Evolutionary conservation across 108 stramenopile species (phyloP).

Genomic region (Fragilaria crotonensis): DNA sequence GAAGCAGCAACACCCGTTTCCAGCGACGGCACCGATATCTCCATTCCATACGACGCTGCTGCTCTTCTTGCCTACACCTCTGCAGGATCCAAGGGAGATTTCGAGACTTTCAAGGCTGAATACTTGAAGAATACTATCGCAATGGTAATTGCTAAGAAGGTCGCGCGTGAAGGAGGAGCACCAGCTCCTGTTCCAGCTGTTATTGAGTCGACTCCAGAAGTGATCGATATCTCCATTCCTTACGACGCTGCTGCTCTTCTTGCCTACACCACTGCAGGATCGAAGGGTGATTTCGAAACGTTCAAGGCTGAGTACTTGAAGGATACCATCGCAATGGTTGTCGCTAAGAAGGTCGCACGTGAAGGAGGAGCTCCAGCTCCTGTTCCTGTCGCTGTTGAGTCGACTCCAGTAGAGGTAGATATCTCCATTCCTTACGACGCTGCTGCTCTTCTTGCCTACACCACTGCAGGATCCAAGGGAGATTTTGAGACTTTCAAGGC

Average conservation of each 20-base stretch:
- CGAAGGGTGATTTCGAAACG: slow-evolving; percentile 35
- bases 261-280: slow-evolving; percentile 42
- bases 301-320: slow-evolving; percentile 44
- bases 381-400: too few species aligned
- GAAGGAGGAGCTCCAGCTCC: too few species aligned
- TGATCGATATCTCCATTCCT: slow-evolving; percentile 10
- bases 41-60: slow-evolving; percentile 37
- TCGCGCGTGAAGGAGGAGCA: not conserved
- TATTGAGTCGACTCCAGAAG: too few species aligned
- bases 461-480: slow-evolving; percentile 26
- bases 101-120: not conserved
- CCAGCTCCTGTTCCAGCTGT: not conserved
- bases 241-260: slow-evolving; percentile 43
- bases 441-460: slow-evolving; percentile 39
- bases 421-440: slow-evolving; percentile 32
- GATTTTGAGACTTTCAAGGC: not conserved
- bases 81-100: slow-evolving; percentile 18
- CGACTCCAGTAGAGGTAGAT: too few species aligned
- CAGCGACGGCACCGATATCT: too few species aligned
- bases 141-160: not conserved
- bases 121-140: not conserved
- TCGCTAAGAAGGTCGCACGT: too few species aligned
- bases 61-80: slow-evolving; percentile 42
- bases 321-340: too few species aligned
- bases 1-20: not conserved